Base-by-base conservation (phyloP, 768 basidiomycete species). In the Amanita rimosa region DNA sequence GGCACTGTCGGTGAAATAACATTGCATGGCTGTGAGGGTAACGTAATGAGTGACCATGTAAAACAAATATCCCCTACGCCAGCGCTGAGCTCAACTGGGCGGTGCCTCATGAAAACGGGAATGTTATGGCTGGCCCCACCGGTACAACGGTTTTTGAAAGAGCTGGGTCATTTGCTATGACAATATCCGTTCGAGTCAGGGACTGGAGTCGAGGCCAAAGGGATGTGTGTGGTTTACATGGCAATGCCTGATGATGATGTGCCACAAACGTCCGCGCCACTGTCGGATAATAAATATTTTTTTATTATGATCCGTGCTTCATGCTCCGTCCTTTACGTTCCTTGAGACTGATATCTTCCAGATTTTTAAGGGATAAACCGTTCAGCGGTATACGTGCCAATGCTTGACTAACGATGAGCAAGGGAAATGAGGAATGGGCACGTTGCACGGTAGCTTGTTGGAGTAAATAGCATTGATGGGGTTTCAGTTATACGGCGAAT, bases 131-230 rank as follows among this genome's bases (percentile, higher is more conserved):
- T n/a, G n/a, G 44, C 24, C n/a, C 11, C 39, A 64, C 72, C 72
- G 24, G 65, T 61, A 55, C 74, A 73, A 61, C 75, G 64, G 46
- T 65, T 65, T 52, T 72, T 69, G 52, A 63, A n/a, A 78, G 3
- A 65, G 62, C 49, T 75, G 54, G 74, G n/a, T n/a, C 73, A 48
- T 74, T 72, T 4, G 72, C 67, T 50, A 78, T 75, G 45, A 75
- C 61, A 56, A 67, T 60, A 71, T 74, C 16, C 71, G 49, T 69
- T 68, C 3, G 71, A 70, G 58, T 72, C 61, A 1, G 73, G 74
- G 2, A 69, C 53, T 2, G 70, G 69, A 16, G 11, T 39, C 13
- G 10, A 39, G 21, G 17, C 17, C 9, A 41, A 22, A 14, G 22
- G 24, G 6, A 22, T 17, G 21, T 14, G 10, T 29, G n/a, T n/a